Evolutionary conservation across 2,329 filamentous ascomycete genomes (phyloP).

Genomic region (Colletotrichum euphorbiae): DNA sequence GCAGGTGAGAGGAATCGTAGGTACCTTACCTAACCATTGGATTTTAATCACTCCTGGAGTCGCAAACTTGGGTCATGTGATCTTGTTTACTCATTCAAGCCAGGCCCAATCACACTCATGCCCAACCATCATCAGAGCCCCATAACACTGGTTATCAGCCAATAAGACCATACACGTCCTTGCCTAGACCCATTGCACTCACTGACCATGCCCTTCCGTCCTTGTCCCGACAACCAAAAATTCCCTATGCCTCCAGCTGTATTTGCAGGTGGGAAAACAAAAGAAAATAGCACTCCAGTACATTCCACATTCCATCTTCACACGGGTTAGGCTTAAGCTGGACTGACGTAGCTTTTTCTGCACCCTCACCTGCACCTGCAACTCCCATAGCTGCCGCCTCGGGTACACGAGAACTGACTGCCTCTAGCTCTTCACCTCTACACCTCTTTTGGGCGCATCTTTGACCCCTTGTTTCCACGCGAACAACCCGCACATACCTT

Average conservation of each 20-base stretch:
- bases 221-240: constrained; percentile 40
- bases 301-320: neutral
- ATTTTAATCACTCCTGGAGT: fast-evolving
- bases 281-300: constrained; percentile 21
- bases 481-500: constrained; percentile 31
- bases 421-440: constrained; percentile 7
- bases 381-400: neutral
- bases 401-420: constrained; percentile 26
- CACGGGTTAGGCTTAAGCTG: neutral
- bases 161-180: neutral
- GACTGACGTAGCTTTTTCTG: constrained; percentile 20
- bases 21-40: constrained; percentile 17
- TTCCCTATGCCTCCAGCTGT: constrained; percentile 23
- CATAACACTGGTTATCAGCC: neutral
- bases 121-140: constrained; percentile 11
- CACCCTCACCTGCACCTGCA: constrained; percentile 5
- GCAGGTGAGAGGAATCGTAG: no score
- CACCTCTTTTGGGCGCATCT: constrained; percentile 5
- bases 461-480: constrained; percentile 30
- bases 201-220: constrained; percentile 1
- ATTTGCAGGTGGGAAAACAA: neutral
- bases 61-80: constrained; percentile 9
- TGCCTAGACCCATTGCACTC: neutral
- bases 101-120: constrained; percentile 32
- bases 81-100: neutral